Evolutionary conservation across 2,329 filamentous ascomycete genomes (phyloP).

Genomic region (Aspergillus intermedius): DNA sequence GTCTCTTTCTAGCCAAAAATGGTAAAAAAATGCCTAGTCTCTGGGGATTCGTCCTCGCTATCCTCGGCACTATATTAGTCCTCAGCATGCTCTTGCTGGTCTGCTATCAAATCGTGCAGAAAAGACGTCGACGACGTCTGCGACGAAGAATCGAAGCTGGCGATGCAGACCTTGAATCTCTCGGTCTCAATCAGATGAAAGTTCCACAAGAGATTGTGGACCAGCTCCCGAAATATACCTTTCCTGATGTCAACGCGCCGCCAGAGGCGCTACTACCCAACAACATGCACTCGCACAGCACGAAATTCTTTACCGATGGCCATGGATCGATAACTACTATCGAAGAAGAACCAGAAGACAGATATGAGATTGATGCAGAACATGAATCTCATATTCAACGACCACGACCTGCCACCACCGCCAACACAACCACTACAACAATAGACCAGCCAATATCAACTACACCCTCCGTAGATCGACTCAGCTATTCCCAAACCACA

Average conservation of each 20-base stretch:
- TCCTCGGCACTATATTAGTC: constrained; percentile 69
- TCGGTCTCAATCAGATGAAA: constrained; percentile 75
- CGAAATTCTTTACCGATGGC: not conserved
- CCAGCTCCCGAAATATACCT: constrained; percentile 71
- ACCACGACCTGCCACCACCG: not conserved
- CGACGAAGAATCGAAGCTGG: constrained; percentile 66
- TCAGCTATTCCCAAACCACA: constrained; percentile 62
- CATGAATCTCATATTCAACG: not conserved
- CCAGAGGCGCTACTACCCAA: constrained; percentile 3
- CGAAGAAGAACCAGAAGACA: not conserved
- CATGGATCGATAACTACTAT: not conserved
- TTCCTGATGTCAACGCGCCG: constrained; percentile 40
- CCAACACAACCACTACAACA: not conserved
- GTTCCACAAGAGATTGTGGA: constrained; percentile 67
- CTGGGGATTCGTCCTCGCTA: constrained; percentile 74
- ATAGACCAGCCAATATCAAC: not conserved
- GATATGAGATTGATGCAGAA: not conserved
- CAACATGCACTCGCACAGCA: not conserved
- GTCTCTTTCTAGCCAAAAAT: constrained; percentile 25
- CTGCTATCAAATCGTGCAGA: constrained; percentile 71
- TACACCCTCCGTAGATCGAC: constrained; percentile 8
- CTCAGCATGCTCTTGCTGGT: constrained; percentile 60
- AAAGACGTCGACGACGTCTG: constrained; percentile 60
- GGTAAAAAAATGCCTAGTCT: constrained; percentile 55
- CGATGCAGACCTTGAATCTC: constrained; percentile 76